phyloP scores from a whole-genome alignment of 192 early-diverging fungal genomes.

The Jimgerdemannia lactiflua region DNA sequence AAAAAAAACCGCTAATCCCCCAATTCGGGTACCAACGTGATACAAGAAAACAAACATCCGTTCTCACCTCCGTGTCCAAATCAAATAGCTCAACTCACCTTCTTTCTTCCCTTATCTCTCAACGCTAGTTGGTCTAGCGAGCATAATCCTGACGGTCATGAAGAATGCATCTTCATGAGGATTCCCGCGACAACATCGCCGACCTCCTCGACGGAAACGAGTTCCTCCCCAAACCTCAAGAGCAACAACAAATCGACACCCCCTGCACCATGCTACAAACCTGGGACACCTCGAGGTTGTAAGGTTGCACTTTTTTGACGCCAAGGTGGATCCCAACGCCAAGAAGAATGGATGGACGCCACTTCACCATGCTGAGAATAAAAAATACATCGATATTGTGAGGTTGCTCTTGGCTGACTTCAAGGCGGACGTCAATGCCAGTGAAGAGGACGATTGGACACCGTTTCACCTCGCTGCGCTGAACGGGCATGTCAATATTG shows the following conservation, averaged over 20 bases:
- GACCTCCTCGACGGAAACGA: conserved; percentile 18
- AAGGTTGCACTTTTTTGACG: too few relatives aligned
- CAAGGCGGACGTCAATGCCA: too few relatives aligned
- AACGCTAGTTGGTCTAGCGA: conserved; percentile 11
- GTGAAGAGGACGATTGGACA: too few relatives aligned
- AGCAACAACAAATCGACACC: conserved; percentile 10
- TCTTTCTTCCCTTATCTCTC: conserved; percentile 10
- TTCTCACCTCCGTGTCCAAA: background rate
- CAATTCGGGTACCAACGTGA: background rate
- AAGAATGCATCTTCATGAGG: conserved; percentile 33
- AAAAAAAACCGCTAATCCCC: background rate
- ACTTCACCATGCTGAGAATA: too few relatives aligned
- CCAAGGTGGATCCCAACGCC: too few relatives aligned
- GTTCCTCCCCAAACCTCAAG: conserved; percentile 7
- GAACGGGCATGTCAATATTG: too few relatives aligned
- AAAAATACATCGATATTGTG: too few relatives aligned
- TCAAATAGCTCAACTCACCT: conserved; percentile 16
- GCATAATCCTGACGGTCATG: conserved; percentile 28
- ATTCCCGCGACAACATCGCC: conserved; percentile 29
- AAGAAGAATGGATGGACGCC: too few relatives aligned
- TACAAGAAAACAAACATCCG: background rate
- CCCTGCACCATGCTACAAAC: background rate
- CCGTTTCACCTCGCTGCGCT: too few relatives aligned
- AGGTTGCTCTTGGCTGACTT: too few relatives aligned
- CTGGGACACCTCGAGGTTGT: too few relatives aligned